phyloP scores from a whole-genome alignment of 768 basidiomycete species.

The Lanmaoa pseudosensibilis region DNA sequence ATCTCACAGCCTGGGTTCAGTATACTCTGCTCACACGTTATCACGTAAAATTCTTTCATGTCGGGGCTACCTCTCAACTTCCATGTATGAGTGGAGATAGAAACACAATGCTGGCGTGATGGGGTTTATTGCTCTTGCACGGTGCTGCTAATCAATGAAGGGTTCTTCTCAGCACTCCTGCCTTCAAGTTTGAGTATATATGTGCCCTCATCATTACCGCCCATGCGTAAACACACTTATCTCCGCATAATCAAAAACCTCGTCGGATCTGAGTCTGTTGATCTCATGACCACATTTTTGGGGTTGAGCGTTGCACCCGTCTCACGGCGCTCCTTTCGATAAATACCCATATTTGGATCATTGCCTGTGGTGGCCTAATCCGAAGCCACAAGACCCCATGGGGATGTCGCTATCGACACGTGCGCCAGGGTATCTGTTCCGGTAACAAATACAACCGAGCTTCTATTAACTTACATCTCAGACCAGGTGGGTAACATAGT shows the following conservation, averaged over 20 bases:
- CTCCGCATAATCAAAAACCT: neutral
- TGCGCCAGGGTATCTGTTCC: conserved; percentile 13
- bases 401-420: conserved; percentile 14
- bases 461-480: conserved; percentile 8
- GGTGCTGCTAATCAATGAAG: neutral
- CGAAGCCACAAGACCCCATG: too few species aligned
- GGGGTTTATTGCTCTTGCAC: neutral
- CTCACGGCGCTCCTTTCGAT: neutral
- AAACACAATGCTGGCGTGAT: neutral
- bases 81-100: neutral
- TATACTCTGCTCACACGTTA: too few species aligned
- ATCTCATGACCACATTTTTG: neutral
- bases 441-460: conserved; percentile 14
- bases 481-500: conserved; percentile 8
- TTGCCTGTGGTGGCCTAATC: too few species aligned
- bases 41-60: neutral
- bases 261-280: neutral
- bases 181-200: neutral
- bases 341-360: too few species aligned
- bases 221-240: neutral
- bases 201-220: neutral
- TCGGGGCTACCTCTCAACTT: too few species aligned
- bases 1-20: neutral
- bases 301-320: neutral
- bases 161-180: neutral